These are phyloP conservation scores for Golubevia pallescens DNA, from an alignment of 1,284 basidiomycete genomes.

Conservation along the genomic window DNA sequence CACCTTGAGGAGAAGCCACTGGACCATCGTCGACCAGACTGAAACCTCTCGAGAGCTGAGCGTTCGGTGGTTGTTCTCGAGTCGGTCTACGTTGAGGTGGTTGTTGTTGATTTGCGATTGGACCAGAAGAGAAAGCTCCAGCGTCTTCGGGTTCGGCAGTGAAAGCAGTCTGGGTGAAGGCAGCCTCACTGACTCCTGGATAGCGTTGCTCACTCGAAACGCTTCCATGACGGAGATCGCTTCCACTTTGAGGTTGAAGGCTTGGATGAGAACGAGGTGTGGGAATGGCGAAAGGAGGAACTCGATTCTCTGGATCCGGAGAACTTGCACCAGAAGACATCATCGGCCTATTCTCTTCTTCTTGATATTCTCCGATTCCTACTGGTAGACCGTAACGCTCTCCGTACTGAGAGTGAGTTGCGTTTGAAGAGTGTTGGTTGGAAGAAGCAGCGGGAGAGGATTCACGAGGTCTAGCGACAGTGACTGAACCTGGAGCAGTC, in stretches of 20 bases:
- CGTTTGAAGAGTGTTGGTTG: slow-evolving; percentile 21
- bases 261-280: slow-evolving; percentile 8
- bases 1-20: slow-evolving; percentile 34
- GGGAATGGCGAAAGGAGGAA: too few species aligned
- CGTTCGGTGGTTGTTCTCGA: slow-evolving; percentile 14
- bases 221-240: slow-evolving; percentile 35
- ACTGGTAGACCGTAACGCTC: slow-evolving; percentile 9
- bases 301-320: slow-evolving; percentile 23
- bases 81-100: slow-evolving; percentile 9
- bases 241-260: slow-evolving; percentile 4
- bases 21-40: slow-evolving; percentile 60
- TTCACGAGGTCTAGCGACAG: slow-evolving; percentile 32
- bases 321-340: slow-evolving; percentile 35
- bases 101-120: slow-evolving; percentile 8
- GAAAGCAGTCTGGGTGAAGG: slow-evolving; percentile 38
- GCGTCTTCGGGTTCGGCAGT: slow-evolving; percentile 41
- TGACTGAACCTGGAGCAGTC: slow-evolving; percentile 25
- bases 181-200: slow-evolving; percentile 37
- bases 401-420: slow-evolving; percentile 17
- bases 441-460: slow-evolving; percentile 20
- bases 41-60: slow-evolving; percentile 47
- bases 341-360: slow-evolving; percentile 49
- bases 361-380: slow-evolving; percentile 13
- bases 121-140: slow-evolving; percentile 4
- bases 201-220: slow-evolving; percentile 45